These are phyloP conservation scores for Alternaria sp. DNA, from an alignment of 2,329 filamentous ascomycete species.

Conservation along the genomic window DNA sequence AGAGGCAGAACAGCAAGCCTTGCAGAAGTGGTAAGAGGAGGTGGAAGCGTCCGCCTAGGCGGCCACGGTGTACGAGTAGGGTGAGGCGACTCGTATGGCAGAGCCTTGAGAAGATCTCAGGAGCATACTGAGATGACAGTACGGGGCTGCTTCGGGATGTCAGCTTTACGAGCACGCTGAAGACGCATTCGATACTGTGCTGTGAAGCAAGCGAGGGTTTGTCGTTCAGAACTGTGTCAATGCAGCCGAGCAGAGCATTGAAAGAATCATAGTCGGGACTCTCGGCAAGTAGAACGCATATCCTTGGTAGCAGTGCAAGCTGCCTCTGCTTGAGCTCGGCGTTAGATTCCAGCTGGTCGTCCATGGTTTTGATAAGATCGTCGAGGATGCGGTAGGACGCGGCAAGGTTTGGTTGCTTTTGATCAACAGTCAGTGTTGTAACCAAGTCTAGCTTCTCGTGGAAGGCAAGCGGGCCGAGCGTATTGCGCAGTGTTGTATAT, in stretches of 20 bases:
- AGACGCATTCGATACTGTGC: conserved; percentile 50
- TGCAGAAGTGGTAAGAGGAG: conserved; percentile 64
- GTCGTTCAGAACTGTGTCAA: conserved; percentile 51
- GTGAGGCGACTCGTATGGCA: conserved; percentile 61
- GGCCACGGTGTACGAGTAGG: conserved; percentile 63
- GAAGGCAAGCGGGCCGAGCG: conserved; percentile 18
- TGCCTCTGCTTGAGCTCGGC: conserved; percentile 33
- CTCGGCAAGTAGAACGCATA: conserved; percentile 45
- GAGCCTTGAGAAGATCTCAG: conserved; percentile 60
- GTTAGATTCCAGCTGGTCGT: conserved; percentile 32
- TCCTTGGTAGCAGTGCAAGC: conserved; percentile 33
- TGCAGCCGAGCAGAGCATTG: conserved; percentile 57
- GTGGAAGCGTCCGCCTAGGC: conserved; percentile 66
- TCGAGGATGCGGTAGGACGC: conserved; percentile 33
- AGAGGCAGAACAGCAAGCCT: conserved; percentile 62
- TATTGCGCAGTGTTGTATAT: conserved; percentile 22
- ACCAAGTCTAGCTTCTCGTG: conserved; percentile 32
- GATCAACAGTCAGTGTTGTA: conserved; percentile 15
- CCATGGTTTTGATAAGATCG: conserved; percentile 36
- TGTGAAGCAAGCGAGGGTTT: conserved; percentile 53
- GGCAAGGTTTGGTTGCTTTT: conserved; percentile 9
- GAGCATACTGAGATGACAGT: conserved; percentile 33
- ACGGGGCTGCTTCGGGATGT: conserved; percentile 39
- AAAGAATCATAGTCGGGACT: conserved; percentile 62
- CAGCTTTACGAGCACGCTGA: conserved; percentile 47